Evolutionary conservation across 345 rosid genomes (phyloP), one percentile per base, ranked within the genome.

Genomic region (Boechera divaricarpa): DNA sequence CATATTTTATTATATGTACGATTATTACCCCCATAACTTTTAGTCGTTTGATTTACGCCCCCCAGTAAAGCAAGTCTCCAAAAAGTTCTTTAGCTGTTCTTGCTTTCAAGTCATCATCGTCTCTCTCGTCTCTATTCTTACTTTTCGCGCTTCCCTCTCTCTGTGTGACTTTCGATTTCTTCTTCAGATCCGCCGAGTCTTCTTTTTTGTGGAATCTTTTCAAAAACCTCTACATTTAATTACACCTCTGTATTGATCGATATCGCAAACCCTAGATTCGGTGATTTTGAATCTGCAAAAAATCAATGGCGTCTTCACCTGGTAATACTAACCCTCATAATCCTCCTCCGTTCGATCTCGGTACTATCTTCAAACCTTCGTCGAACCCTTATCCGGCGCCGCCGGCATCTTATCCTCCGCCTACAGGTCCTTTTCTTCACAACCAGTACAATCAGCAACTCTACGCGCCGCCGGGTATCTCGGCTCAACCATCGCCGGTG

Each of bases 371-470:
- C 82, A 83, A 72, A 74, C 83, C 82, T 73, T 47, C 86, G 18
- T 41, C 86, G 38, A 70, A 70, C 10, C 83, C 84, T 57, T 82
- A 66, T 67, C 80, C 85, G 6, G 57, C 87, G 3, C 88, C 78
- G 12, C 64, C 86, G 7, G 84, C 88, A 2, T 87, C 90, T 63
- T 91, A 82, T 53, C 96, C 93, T 71, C 85, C 89, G 6, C 84
- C 92, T 38, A 7, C 90, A 49, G 79, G 85, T 7, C 82, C 93
- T 3, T 82, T 78, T 74, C 69, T 79, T 49, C 83, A 74, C 77
- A 82, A 76, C 26, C 87, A 82, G 61, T 83, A 82, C 77, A 80
- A 84, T 77, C 80, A 82, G 35, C 85, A 82, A 61, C 81, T 75
- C 76, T 68, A 73, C 82, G 75, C 83, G 63, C 78, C 86, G 41